phyloP scores from a whole-genome alignment of 2,329 filamentous ascomycete genomes.

The Talaromyces pinophilus region DNA sequence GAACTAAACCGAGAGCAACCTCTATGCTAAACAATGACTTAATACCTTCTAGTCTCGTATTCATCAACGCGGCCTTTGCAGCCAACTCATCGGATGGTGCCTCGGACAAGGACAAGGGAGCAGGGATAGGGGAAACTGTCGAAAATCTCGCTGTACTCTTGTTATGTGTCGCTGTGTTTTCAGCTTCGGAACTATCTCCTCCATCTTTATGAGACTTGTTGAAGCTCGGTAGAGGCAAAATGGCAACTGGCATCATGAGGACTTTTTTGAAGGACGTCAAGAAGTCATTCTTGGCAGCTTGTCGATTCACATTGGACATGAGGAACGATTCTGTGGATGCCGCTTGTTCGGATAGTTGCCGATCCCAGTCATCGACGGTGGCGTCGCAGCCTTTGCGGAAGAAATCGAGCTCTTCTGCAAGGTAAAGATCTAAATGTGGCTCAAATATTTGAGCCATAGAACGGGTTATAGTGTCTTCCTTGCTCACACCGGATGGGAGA shows the following conservation, averaged over 20 bases:
- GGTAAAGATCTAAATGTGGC: slow-evolving; percentile 88
- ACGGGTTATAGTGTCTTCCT: slow-evolving; percentile 65
- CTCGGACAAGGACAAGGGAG: slow-evolving; percentile 53
- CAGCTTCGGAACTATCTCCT: slow-evolving; percentile 28
- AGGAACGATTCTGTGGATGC: slow-evolving; percentile 88
- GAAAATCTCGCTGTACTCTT: slow-evolving; percentile 43
- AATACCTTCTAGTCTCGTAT: slow-evolving; percentile 89
- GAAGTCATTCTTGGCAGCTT: slow-evolving; percentile 96
- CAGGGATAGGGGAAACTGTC: slow-evolving; percentile 34
- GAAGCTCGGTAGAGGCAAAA: slow-evolving; percentile 65
- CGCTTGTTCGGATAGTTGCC: slow-evolving; percentile 86
- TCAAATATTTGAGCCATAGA: slow-evolving; percentile 77
- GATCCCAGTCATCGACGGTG: slow-evolving; percentile 84
- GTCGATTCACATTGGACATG: slow-evolving; percentile 92
- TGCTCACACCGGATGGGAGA: slow-evolving; percentile 58
- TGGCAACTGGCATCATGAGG: slow-evolving; percentile 97
- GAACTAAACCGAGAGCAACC: slow-evolving; percentile 84
- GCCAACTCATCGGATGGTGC: slow-evolving; percentile 88
- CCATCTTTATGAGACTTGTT: slow-evolving; percentile 55
- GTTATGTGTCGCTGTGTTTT: slow-evolving; percentile 18
- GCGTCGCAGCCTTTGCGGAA: slow-evolving; percentile 76
- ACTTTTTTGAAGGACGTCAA: slow-evolving; percentile 96
- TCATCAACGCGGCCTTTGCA: slow-evolving; percentile 97
- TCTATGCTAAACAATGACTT: slow-evolving; percentile 95
- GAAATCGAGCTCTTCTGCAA: slow-evolving; percentile 85